Evolutionary conservation across 805 yeast genomes (phyloP).

Genomic region (Saturnispora hagleri): DNA sequence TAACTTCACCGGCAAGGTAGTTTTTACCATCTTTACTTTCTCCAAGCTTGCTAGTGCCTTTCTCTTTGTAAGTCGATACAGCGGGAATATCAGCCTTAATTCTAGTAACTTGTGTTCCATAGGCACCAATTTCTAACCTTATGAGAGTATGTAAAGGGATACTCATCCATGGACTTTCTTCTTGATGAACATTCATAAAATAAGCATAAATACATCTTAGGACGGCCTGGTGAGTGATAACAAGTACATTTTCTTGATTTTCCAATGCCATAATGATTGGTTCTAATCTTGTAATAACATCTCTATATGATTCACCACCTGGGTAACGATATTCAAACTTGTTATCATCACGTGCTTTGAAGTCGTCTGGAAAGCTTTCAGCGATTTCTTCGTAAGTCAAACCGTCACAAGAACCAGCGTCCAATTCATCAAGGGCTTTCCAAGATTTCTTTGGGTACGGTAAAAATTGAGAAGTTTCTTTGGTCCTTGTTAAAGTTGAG

Average conservation of each 20-base stretch:
- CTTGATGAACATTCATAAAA: conserved; percentile 97
- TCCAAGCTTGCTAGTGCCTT: conserved; percentile 69
- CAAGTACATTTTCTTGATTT: conserved; percentile 90
- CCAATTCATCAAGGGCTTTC: conserved; percentile 96
- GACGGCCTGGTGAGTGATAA: conserved; percentile 97
- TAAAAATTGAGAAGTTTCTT: conserved; percentile 78
- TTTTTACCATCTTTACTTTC: conserved; percentile 33
- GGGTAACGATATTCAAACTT: conserved; percentile 93
- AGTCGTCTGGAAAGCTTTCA: conserved; percentile 80
- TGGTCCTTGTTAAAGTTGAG: conserved; percentile 82
- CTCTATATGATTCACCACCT: conserved; percentile 96
- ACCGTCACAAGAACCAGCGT: conserved; percentile 97
- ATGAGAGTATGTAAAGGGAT: conserved; percentile 94
- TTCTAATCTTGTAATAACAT: conserved; percentile 87
- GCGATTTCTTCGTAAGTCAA: conserved; percentile 93
- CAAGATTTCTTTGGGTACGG: conserved; percentile 80
- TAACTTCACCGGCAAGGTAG: conserved; percentile 41
- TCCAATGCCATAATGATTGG: conserved; percentile 98
- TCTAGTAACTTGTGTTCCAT: conserved; percentile 76
- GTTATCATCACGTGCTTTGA: conserved; percentile 90
- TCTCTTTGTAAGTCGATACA: conserved; percentile 91
- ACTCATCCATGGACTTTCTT: conserved; percentile 97
- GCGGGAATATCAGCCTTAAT: conserved; percentile 97
- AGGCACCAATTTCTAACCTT: conserved; percentile 91
- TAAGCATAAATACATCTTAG: conserved; percentile 94